Conservation (phyloP, 2,329 filamentous ascomycete genomes). For the Cercospora janseana region DNA sequence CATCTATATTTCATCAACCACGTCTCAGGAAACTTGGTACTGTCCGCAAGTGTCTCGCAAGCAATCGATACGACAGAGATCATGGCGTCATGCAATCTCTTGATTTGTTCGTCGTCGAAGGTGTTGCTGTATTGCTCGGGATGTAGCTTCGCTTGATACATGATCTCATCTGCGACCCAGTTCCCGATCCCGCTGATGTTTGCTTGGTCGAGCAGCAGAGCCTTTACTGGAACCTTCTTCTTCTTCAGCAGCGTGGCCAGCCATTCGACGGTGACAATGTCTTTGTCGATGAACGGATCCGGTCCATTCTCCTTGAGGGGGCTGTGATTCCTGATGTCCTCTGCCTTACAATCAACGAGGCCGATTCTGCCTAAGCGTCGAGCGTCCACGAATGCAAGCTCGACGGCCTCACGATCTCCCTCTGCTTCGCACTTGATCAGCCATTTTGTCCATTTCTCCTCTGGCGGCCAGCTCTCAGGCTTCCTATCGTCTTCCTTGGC, state of each 20-base stretch:
- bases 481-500: constrained; percentile 49
- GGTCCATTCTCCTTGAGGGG: constrained; percentile 91
- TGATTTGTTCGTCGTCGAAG: constrained; percentile 69
- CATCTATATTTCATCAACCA: constrained; percentile 64
- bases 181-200: constrained; percentile 92
- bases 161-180: constrained; percentile 93
- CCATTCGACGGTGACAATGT: constrained; percentile 74
- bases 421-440: constrained; percentile 58
- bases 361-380: constrained; percentile 76
- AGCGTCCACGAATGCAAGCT: constrained; percentile 78
- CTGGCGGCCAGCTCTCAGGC: constrained; percentile 73
- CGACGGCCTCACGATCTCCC: constrained; percentile 49
- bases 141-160: constrained; percentile 85
- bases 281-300: constrained; percentile 81
- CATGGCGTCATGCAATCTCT: constrained; percentile 68
- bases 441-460: constrained; percentile 86
- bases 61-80: constrained; percentile 77
- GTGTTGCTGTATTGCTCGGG: constrained; percentile 91
- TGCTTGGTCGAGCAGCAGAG: constrained; percentile 80
- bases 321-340: constrained; percentile 69
- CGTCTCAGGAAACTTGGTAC: constrained; percentile 75
- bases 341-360: constrained; percentile 74
- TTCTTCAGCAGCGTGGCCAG: constrained; percentile 66
- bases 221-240: constrained; percentile 85
- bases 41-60: constrained; percentile 75